These are phyloP conservation scores for Exophiala sp. DNA, from an alignment of 2,329 filamentous ascomycete species.

Conservation along the genomic window DNA sequence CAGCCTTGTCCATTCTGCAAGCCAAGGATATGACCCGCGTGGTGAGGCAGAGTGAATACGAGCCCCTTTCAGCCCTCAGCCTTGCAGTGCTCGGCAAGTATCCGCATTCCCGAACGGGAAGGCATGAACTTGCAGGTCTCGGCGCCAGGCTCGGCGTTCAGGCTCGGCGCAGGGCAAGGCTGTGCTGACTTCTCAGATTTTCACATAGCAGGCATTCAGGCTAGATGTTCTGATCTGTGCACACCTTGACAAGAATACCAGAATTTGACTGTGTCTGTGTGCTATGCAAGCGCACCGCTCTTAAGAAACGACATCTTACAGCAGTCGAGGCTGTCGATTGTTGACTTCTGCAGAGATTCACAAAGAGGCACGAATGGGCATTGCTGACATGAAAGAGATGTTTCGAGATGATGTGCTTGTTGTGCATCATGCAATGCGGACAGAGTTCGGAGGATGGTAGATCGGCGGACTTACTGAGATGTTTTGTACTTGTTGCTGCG, in stretches of 20 bases:
- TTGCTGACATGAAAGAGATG: too few species aligned
- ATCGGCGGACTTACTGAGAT: not conserved
- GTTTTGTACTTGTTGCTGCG: not conserved
- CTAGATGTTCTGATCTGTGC: too few species aligned
- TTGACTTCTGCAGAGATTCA: too few species aligned
- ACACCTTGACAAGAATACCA: too few species aligned
- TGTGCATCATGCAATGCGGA: not conserved
- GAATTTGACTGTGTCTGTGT: too few species aligned
- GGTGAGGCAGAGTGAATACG: not conserved
- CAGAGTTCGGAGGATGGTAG: not conserved
- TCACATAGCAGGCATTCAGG: not conserved
- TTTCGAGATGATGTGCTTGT: not conserved
- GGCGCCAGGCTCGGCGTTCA: not conserved
- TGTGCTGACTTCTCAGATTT: not conserved
- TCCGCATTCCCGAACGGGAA: constrained; percentile 5
- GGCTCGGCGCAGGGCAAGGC: not conserved
- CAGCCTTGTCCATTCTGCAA: too few species aligned
- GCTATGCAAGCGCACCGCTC: too few species aligned
- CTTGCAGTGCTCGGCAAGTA: constrained; percentile 7
- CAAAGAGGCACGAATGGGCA: too few species aligned
- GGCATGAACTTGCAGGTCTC: not conserved
- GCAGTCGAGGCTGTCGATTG: too few species aligned
- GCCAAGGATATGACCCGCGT: not conserved
- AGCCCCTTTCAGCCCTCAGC: not conserved
- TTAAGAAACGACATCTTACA: too few species aligned